Base-by-base conservation (phyloP, 352 stramenopile genomes). In the Phytophthora cactorum region DNA sequence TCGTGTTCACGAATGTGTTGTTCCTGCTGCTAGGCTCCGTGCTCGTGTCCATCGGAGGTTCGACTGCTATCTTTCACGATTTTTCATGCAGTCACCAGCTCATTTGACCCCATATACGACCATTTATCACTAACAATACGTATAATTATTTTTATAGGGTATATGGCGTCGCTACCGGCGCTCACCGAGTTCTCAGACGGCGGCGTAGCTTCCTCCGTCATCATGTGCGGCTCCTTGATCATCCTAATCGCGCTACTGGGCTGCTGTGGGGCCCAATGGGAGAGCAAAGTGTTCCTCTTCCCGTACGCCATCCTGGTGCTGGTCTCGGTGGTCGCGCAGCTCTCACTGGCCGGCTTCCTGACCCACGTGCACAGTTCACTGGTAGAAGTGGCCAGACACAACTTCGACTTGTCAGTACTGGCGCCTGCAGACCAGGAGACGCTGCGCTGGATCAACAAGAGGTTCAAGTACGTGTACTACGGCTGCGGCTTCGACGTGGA, bases 1-100 rank as follows among this genome's bases (percentile, higher is more conserved):
- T 95, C 52, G 86, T 95, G 59, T 95, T 95, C 71, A 93, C 84
- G n/a, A 95, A 95, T 72, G 85, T 95, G 75, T 80, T 95, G 47
- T 95, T 95, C 77, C 71, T 95, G 54, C 69, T 92, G 36, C 72
- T 95, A n/a, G 87, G 87, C 66, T 81, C 82, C 3, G 85, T 95
- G 39, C 85, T 95, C 49, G 81, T 95, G 47, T 87, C 79, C 12
- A 87, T 95, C 43, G 87, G 87, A 67, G 85, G 86, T 94, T 52
- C 25, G 81, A 36, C 2, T 36, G 5, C 34, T n/a, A 7, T 66
- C 8, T 70, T 1, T 5, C 9, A 12, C 28, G 8, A 11, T 52
- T 47, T 54, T 51, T 61, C 43, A 64, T 57, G 61, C 58, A 44
- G 28, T 32, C 31, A 7, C 0, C 17, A 41, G 11, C 27, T 39